Percentiles rank a stretch among this genome's conserved stretches.
Conservation (phyloP, 2,329 filamentous ascomycete species). For the Mycosphaerelloides madeirae region DNA sequence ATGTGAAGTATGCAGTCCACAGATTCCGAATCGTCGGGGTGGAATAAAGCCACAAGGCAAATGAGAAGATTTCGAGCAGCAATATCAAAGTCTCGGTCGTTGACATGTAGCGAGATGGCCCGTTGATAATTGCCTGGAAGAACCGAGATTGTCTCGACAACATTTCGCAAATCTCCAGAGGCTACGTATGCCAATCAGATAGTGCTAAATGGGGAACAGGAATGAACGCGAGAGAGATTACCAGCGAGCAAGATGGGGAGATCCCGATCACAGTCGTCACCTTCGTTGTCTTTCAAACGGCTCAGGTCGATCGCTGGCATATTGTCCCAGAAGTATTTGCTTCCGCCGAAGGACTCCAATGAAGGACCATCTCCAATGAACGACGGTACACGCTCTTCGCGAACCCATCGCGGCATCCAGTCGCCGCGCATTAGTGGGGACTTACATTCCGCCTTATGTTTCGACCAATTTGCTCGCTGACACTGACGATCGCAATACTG, state of each 20-base stretch:
- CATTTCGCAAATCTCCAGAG: slow-evolving; percentile 39
- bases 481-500: slow-evolving; percentile 32
- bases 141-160: slow-evolving; percentile 37
- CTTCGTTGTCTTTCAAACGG: slow-evolving; percentile 31
- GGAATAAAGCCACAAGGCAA: slow-evolving; percentile 32
- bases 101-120: slow-evolving; percentile 31
- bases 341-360: slow-evolving; percentile 19
- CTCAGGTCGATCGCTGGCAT: slow-evolving; percentile 40
- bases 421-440: slow-evolving; percentile 20
- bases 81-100: slow-evolving; percentile 39
- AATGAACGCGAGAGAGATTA: slow-evolving; percentile 23
- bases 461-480: slow-evolving; percentile 26
- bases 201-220: background rate
- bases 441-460: slow-evolving; percentile 30
- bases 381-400: slow-evolving; percentile 21
- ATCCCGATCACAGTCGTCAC: slow-evolving; percentile 8
- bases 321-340: slow-evolving; percentile 41
- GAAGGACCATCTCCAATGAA: slow-evolving; percentile 9
- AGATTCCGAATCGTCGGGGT: slow-evolving; percentile 18
- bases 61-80: slow-evolving; percentile 31
- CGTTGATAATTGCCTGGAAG: slow-evolving; percentile 31
- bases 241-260: slow-evolving; percentile 35
- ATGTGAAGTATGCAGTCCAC: slow-evolving; percentile 39
- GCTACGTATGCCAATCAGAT: no score
- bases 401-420: slow-evolving; percentile 30